A percentile compares a stretch with the other conserved stretches of the same genome.
Evolutionary conservation across 208 protist species (phyloP).

Genomic region (Leishmania tarentolae): DNA sequence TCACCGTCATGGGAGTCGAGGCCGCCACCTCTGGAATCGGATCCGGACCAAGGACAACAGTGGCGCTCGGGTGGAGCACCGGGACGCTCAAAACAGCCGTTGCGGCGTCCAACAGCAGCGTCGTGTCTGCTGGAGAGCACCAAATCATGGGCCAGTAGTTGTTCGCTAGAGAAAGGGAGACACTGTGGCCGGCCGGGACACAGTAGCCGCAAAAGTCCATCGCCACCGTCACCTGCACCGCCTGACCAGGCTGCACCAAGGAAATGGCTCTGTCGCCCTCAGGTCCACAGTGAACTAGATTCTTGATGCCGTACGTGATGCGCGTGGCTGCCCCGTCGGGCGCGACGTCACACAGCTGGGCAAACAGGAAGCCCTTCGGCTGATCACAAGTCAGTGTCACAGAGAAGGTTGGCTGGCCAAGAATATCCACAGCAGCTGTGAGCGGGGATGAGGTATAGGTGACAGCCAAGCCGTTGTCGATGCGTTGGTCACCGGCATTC

Average conservation of each 20-base stretch:
- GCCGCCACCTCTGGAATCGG: conserved; percentile 44
- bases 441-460: conserved; percentile 48
- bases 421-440: conserved; percentile 34
- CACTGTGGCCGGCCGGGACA: conserved; percentile 42
- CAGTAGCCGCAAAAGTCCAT: conserved; percentile 74
- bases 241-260: conserved; percentile 25
- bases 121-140: conserved; percentile 55
- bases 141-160: conserved; percentile 76
- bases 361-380: conserved; percentile 66
- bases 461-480: conserved; percentile 68
- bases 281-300: conserved; percentile 48
- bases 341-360: conserved; percentile 58
- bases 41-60: conserved; percentile 25
- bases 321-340: conserved; percentile 56
- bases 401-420: conserved; percentile 51
- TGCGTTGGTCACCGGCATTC: conserved; percentile 61
- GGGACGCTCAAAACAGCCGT: conserved; percentile 39
- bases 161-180: conserved; percentile 61
- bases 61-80: conserved; percentile 20
- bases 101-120: conserved; percentile 35
- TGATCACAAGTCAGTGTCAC: conserved; percentile 51
- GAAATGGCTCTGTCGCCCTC: conserved; percentile 31
- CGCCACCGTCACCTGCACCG: conserved; percentile 36
- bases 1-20: conserved; percentile 46
- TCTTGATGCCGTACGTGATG: conserved; percentile 63